Conservation (phyloP, 257 asterid species). For the Solanum virginianum region DNA sequence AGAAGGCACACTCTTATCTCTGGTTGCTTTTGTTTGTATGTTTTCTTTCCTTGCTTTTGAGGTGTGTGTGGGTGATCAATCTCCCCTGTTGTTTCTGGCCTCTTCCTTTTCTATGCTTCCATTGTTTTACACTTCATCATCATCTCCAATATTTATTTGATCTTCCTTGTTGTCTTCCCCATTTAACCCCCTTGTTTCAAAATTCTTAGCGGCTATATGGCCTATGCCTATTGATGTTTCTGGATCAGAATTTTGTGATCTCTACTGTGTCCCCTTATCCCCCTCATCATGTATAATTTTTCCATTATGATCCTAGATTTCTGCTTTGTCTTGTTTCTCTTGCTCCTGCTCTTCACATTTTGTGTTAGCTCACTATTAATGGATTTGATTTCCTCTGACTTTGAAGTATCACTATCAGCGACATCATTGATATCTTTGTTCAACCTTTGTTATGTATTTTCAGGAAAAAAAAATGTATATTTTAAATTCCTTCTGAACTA, state of each 20-base stretch:
- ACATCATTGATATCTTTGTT: not conserved
- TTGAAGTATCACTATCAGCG: not conserved
- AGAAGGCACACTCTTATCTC: not conserved
- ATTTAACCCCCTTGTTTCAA: not conserved
- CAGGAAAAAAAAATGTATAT: not conserved
- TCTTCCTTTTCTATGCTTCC: not conserved
- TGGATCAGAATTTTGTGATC: not conserved
- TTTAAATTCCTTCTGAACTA: not conserved
- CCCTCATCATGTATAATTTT: not conserved
- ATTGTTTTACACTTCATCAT: not conserved
- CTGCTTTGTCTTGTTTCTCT: not conserved
- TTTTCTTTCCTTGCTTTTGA: not conserved
- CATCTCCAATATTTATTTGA: not conserved
- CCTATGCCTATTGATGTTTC: not conserved
- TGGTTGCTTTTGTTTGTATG: not conserved
- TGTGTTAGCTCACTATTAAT: not conserved
- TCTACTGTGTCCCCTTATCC: not conserved
- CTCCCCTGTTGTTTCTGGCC: not conserved
- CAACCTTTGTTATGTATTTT: not conserved
- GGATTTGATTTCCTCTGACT: not conserved
- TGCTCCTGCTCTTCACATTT: not conserved
- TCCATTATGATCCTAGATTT: not conserved
- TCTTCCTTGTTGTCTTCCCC: not conserved
- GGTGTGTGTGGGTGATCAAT: not conserved
- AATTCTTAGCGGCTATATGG: not conserved